phyloP scores from a whole-genome alignment of 495 filamentous ascomycete genomes.

The Xylaria intraflava region DNA sequence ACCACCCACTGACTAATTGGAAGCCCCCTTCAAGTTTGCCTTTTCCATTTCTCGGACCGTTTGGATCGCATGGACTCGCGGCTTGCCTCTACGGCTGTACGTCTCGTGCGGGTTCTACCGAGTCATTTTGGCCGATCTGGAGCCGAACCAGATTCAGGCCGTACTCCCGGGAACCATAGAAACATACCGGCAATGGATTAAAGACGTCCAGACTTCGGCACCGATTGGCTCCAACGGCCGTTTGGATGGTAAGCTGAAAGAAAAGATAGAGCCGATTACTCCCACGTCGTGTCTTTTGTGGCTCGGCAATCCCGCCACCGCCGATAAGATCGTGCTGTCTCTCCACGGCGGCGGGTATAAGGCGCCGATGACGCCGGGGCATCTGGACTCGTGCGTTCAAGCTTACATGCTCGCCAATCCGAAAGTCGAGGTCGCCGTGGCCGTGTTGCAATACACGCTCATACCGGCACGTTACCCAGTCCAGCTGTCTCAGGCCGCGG shows the following conservation, averaged over 20 bases:
- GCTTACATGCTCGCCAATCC: slow-evolving; percentile 18
- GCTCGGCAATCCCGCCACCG: slow-evolving; percentile 25
- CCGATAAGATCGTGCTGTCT: slow-evolving; percentile 29
- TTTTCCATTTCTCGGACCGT: not conserved
- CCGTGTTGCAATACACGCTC: slow-evolving; percentile 28
- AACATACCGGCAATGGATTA: not conserved
- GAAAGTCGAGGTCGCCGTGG: slow-evolving; percentile 24
- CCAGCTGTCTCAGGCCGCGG: slow-evolving; percentile 25
- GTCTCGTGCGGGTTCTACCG: not conserved
- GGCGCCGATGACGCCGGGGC: slow-evolving; percentile 14
- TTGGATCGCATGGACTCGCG: not conserved
- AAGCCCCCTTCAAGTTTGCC: not conserved
- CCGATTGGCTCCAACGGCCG: not conserved
- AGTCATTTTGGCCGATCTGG: not conserved
- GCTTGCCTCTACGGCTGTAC: not conserved
- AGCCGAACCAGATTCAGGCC: not conserved
- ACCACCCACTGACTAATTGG: not conserved
- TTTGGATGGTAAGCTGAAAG: not conserved
- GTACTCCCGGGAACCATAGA: not conserved
- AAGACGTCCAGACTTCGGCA: not conserved
- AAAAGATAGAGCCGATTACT: not conserved
- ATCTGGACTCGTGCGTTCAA: slow-evolving; percentile 24
- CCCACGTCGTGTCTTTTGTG: slow-evolving; percentile 20
- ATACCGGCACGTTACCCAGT: slow-evolving; percentile 23
- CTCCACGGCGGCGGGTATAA: slow-evolving; percentile 32